Conservation (phyloP, 192 early-diverging fungal species). For the Coemansia pectinata region DNA sequence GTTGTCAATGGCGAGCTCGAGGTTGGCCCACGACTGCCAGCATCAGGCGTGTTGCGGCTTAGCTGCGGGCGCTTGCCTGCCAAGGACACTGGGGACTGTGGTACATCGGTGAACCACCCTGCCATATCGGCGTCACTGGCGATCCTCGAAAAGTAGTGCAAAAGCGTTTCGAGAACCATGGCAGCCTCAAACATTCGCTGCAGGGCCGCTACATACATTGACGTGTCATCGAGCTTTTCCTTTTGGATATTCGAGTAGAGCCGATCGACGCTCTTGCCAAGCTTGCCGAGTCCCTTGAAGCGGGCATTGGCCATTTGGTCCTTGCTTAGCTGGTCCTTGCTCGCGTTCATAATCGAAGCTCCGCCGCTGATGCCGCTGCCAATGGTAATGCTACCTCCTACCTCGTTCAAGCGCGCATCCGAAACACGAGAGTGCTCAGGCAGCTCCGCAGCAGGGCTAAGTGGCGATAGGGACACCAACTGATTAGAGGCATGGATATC, state of each 20-base stretch:
- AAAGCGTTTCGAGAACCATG: slow-evolving; percentile 36
- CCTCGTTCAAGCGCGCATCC: slow-evolving; percentile 21
- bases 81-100: slow-evolving; percentile 43
- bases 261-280: slow-evolving; percentile 56
- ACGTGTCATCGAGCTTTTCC: slow-evolving; percentile 54
- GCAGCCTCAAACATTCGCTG: slow-evolving; percentile 49
- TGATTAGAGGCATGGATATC: slow-evolving; percentile 22
- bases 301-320: slow-evolving; percentile 50
- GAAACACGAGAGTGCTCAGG: slow-evolving; percentile 22
- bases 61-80: slow-evolving; percentile 27
- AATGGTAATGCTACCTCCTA: slow-evolving; percentile 12
- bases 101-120: slow-evolving; percentile 49
- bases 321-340: slow-evolving; percentile 45
- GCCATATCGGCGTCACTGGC: slow-evolving; percentile 49
- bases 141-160: slow-evolving; percentile 54
- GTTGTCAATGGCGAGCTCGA: slow-evolving; percentile 24
- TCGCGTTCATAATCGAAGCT: slow-evolving; percentile 13
- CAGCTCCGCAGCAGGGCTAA: slow-evolving; percentile 35
- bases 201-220: slow-evolving; percentile 39
- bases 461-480: slow-evolving; percentile 35
- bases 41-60: slow-evolving; percentile 14
- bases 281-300: slow-evolving; percentile 52
- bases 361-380: slow-evolving; percentile 14
- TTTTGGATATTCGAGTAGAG: slow-evolving; percentile 56
- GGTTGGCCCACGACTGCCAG: slow-evolving; percentile 15